A percentile compares a stretch with the other conserved stretches of the same genome.
Evolutionary conservation across 768 basidiomycete species (phyloP).

Genomic region (Amanita pallidorosea): DNA sequence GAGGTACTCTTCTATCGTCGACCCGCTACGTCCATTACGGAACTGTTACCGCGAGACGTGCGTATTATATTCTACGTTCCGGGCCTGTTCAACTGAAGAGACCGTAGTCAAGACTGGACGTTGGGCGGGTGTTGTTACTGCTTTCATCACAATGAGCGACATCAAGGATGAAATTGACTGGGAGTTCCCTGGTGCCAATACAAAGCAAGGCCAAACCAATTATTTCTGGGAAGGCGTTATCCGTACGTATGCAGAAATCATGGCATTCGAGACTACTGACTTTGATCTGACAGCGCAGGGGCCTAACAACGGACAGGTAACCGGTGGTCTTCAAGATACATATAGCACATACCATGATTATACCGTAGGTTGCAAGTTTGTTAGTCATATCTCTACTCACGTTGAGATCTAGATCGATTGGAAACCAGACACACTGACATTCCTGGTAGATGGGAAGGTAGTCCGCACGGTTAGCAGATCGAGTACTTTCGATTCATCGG

Average conservation of each 20-base stretch:
- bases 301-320: conserved; percentile 36
- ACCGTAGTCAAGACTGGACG: conserved; percentile 62
- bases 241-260: conserved; percentile 29
- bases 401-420: conserved; percentile 58
- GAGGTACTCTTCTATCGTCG: conserved; percentile 69
- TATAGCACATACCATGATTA: conserved; percentile 67
- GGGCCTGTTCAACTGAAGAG: background rate
- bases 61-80: conserved; percentile 8
- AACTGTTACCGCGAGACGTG: conserved; percentile 54
- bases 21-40: conserved; percentile 82
- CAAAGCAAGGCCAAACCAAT: conserved; percentile 65
- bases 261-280: background rate
- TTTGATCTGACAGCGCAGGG: conserved; percentile 21
- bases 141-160: conserved; percentile 78
- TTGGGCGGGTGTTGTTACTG: conserved; percentile 76
- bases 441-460: conserved; percentile 57
- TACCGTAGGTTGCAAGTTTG: conserved; percentile 35
- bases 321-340: conserved; percentile 46
- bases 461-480: conserved; percentile 59
- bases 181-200: conserved; percentile 65
- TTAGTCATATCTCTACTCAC: background rate
- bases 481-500: conserved; percentile 44
- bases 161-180: conserved; percentile 84
- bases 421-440: conserved; percentile 57
- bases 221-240: conserved; percentile 70